Evolutionary conservation across 2,329 filamentous ascomycete genomes (phyloP).

Genomic region (Lithohypha guttulata): DNA sequence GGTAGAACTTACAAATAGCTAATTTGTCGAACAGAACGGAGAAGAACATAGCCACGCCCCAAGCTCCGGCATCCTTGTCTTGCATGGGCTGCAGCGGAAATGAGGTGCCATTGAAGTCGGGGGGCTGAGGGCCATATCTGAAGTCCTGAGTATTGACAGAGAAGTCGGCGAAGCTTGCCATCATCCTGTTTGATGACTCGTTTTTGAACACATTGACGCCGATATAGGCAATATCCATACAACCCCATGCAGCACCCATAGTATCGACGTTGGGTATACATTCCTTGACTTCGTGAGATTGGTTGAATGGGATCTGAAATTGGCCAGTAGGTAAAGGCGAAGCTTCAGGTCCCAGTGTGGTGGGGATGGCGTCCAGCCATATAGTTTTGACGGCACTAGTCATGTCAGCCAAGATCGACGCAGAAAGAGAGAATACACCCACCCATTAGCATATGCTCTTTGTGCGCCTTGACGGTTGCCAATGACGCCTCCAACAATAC

Average conservation of each 20-base stretch:
- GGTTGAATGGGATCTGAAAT: slow-evolving; percentile 38
- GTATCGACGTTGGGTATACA: slow-evolving; percentile 34
- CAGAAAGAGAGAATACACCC: slow-evolving; percentile 15
- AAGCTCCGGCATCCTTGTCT: slow-evolving; percentile 45
- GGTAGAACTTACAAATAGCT: slow-evolving; percentile 37
- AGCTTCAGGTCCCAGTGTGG: slow-evolving; percentile 37
- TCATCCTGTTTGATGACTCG: slow-evolving; percentile 21
- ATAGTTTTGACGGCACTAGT: slow-evolving; percentile 32
- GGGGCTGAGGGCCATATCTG: slow-evolving; percentile 53
- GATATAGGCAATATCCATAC: slow-evolving; percentile 28
- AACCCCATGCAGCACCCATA: slow-evolving; percentile 38
- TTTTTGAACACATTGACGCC: slow-evolving; percentile 27
- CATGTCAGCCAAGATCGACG: slow-evolving; percentile 1
- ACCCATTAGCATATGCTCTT: slow-evolving; percentile 21
- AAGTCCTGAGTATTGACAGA: slow-evolving; percentile 31
- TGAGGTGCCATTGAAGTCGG: slow-evolving; percentile 33
- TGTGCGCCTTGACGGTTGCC: slow-evolving; percentile 29
- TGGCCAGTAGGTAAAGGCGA: slow-evolving; percentile 35
- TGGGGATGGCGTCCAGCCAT: slow-evolving; percentile 41
- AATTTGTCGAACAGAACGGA: slow-evolving; percentile 53
- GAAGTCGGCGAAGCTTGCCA: slow-evolving; percentile 31
- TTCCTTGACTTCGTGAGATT: slow-evolving; percentile 36
- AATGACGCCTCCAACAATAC: slow-evolving; percentile 43
- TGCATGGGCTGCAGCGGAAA: slow-evolving; percentile 44
- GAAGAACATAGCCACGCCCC: slow-evolving; percentile 56